These are phyloP conservation scores for Hypomyces rosellus DNA, from an alignment of 2,329 filamentous ascomycete species.

Conservation along the genomic window DNA sequence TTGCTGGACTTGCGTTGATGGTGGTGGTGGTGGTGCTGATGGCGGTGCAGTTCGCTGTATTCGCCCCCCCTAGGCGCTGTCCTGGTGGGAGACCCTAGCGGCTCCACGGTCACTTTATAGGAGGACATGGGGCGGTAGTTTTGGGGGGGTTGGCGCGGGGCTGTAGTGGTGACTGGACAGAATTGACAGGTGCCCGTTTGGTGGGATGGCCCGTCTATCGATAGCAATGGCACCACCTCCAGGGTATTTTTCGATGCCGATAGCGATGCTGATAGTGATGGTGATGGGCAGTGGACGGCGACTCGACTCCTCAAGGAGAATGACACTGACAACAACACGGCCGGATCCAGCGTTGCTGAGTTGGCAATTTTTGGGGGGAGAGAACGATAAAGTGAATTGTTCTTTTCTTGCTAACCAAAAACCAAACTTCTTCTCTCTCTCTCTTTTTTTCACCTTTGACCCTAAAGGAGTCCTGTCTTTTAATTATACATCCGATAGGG, in stretches of 20 bases:
- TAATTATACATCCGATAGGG: too few species aligned
- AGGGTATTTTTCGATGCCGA: too few species aligned
- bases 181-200: too few species aligned
- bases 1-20: slow-evolving; percentile 8
- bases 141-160: neutral
- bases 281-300: too few species aligned
- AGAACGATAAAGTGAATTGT: too few species aligned
- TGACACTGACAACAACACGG: too few species aligned
- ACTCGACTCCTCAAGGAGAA: too few species aligned
- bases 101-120: slow-evolving; percentile 7
- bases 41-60: neutral
- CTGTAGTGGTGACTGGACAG: neutral
- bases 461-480: neutral
- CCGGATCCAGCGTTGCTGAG: neutral
- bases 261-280: too few species aligned
- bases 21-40: neutral
- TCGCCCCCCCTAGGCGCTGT: slow-evolving; percentile 1
- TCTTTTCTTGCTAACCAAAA: neutral
- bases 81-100: slow-evolving; percentile 9
- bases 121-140: slow-evolving; percentile 5
- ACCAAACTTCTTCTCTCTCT: neutral
- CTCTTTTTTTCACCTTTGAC: slow-evolving; percentile 1
- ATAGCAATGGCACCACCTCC: neutral
- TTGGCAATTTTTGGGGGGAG: neutral
- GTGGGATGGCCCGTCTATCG: too few species aligned